Percentiles rank a stretch among this genome's conserved stretches.
These are phyloP conservation scores for Pichia insulana DNA, from an alignment of 805 yeast species.

Conservation along the genomic window DNA sequence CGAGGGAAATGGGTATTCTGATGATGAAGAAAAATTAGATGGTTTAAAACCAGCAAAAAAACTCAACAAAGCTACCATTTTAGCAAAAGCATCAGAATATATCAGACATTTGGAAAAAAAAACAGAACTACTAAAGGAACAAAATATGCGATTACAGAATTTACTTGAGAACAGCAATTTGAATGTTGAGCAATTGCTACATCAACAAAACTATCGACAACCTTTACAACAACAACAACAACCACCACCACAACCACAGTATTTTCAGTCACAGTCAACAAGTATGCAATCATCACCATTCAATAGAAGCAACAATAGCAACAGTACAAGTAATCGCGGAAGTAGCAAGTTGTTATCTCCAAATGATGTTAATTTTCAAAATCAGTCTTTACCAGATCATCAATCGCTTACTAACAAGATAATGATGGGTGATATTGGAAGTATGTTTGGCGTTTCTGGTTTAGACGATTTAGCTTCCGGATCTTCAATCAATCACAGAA, in stretches of 20 bases:
- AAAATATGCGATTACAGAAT: slow-evolving; percentile 35
- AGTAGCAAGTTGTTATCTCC: slow-evolving; percentile 12
- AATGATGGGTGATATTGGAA: slow-evolving; percentile 56
- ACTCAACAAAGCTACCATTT: slow-evolving; percentile 67
- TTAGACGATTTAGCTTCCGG: slow-evolving; percentile 36
- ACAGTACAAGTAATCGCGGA: slow-evolving; percentile 8
- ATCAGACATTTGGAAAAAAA: slow-evolving; percentile 63
- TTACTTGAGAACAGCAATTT: slow-evolving; percentile 11
- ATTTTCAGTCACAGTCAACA: slow-evolving; percentile 9
- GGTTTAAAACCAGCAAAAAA: slow-evolving; percentile 72
- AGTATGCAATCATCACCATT: slow-evolving; percentile 13
- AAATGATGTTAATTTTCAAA: slow-evolving; percentile 4
- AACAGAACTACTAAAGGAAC: slow-evolving; percentile 39
- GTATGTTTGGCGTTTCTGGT: slow-evolving; percentile 54
- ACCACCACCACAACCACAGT: slow-evolving; percentile 4
- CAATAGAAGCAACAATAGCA: slow-evolving; percentile 6
- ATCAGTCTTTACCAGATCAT: slow-evolving; percentile 10
- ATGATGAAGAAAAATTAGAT: slow-evolving; percentile 49
- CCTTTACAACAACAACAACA: no score
- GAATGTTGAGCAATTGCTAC: slow-evolving; percentile 3
- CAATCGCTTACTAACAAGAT: slow-evolving; percentile 35
- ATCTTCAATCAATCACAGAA: slow-evolving; percentile 23
- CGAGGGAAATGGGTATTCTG: slow-evolving; percentile 46
- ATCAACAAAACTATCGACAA: slow-evolving; percentile 6
- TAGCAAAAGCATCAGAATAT: slow-evolving; percentile 70